Percentiles rank a stretch among this genome's conserved stretches.
Evolutionary conservation across 2,329 filamentous ascomycete genomes (phyloP).

Genomic region (Pyricularia sp.): DNA sequence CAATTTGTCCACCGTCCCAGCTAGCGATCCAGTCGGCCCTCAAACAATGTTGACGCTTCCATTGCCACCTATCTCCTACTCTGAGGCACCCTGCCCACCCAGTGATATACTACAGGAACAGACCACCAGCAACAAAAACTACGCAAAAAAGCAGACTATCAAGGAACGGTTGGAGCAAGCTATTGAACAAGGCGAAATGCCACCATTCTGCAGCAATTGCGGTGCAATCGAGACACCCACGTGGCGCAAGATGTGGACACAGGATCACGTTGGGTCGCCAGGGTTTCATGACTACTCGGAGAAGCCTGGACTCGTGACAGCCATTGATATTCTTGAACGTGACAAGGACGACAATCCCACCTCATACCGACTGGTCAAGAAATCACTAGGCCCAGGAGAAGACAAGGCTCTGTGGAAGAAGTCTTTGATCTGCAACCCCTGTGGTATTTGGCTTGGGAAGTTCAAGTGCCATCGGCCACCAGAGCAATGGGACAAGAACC

Average conservation of each 20-base stretch:
- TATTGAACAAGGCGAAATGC: conserved; percentile 70
- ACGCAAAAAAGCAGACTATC: conserved; percentile 48
- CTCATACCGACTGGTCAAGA: conserved; percentile 66
- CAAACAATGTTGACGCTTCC: conserved; percentile 17
- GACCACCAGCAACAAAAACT: conserved; percentile 39
- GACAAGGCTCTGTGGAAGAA: conserved; percentile 57
- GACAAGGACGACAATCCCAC: conserved; percentile 50
- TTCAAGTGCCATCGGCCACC: conserved; percentile 72
- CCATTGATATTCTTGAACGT: conserved; percentile 53
- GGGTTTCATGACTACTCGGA: conserved; percentile 58
- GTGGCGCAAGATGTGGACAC: conserved; percentile 88
- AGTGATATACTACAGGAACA: conserved; percentile 22
- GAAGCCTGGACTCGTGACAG: conserved; percentile 60
- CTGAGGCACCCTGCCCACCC: conserved; percentile 27
- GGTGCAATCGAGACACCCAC: conserved; percentile 92
- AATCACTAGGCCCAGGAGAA: conserved; percentile 47
- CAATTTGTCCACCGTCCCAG: conserved; percentile 19
- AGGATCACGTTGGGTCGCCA: conserved; percentile 57
- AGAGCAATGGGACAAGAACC: conserved; percentile 66
- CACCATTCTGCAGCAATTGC: conserved; percentile 82
- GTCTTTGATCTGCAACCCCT: conserved; percentile 82
- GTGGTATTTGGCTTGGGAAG: conserved; percentile 89
- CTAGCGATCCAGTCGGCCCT: conserved; percentile 30
- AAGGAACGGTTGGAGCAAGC: conserved; percentile 46
- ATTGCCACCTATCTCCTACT: conserved; percentile 12